These are phyloP conservation scores for Chrysosphaeria jannelii DNA, from an alignment of 2,329 filamentous ascomycete species.

Conservation along the genomic window DNA sequence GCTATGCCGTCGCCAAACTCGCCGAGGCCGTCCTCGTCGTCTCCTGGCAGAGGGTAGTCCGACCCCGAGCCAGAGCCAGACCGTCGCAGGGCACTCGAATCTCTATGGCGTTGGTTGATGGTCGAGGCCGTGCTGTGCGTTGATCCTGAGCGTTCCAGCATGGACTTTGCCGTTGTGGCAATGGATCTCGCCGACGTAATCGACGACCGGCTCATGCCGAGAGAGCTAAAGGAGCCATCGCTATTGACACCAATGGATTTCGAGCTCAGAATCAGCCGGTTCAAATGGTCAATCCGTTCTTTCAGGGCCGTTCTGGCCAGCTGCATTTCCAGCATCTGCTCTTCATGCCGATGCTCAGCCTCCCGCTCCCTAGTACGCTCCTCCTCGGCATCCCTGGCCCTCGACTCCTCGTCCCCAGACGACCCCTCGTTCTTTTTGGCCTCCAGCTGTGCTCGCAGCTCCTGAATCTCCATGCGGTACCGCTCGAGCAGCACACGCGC, in stretches of 20 bases:
- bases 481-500: conserved; percentile 70
- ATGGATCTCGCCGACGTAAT: conserved; percentile 9
- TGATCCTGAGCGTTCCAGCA: conserved; percentile 33
- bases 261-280: conserved; percentile 77
- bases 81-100: too few species aligned
- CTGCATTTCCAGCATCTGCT: conserved; percentile 97
- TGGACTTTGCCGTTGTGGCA: conserved; percentile 26
- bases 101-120: too few species aligned
- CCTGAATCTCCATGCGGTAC: conserved; percentile 76
- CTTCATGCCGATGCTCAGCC: conserved; percentile 63
- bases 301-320: conserved; percentile 83
- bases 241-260: conserved; percentile 85
- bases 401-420: conserved; percentile 30
- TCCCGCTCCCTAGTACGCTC: conserved; percentile 50
- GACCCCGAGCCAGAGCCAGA: conserved; percentile 14
- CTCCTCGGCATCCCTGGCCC: conserved; percentile 31
- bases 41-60: conserved; percentile 12
- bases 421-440: conserved; percentile 36
- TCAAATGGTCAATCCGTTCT: conserved; percentile 89
- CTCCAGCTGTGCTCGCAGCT: conserved; percentile 55
- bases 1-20: conserved; percentile 72
- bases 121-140: conserved; percentile 32
- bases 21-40: conserved; percentile 41
- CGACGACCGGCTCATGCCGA: conserved; percentile 39
- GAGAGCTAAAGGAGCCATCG: conserved; percentile 37